Conservation (phyloP, 495 filamentous ascomycete genomes). For the Penicillium roqueforti region DNA sequence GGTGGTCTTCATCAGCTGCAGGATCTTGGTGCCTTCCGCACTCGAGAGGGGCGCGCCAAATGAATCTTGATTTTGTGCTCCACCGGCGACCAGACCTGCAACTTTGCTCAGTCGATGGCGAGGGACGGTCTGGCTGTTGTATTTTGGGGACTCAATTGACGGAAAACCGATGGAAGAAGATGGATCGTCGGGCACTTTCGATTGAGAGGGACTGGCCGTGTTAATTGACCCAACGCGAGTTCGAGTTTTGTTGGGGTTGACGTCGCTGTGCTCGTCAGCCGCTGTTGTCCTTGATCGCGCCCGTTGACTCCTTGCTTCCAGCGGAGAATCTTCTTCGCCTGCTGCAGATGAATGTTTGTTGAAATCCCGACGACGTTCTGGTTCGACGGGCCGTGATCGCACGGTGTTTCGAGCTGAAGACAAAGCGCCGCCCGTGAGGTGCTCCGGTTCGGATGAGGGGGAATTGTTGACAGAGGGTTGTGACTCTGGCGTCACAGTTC, state of each 20-base stretch:
- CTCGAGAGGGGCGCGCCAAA: conserved; percentile 54
- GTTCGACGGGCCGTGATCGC: conserved; percentile 32
- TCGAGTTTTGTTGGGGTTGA: conserved; percentile 36
- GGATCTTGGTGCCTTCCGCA: conserved; percentile 47
- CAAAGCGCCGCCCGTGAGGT: conserved; percentile 33
- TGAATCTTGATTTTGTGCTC: conserved; percentile 33
- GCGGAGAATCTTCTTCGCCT: conserved; percentile 33
- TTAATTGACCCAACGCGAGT: conserved; percentile 46
- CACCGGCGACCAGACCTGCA: conserved; percentile 26
- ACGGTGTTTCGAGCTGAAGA: conserved; percentile 42
- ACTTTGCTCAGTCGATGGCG: conserved; percentile 46
- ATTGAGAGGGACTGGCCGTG: conserved; percentile 32
- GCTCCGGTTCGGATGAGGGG: conserved; percentile 39
- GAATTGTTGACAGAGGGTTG: conserved; percentile 32
- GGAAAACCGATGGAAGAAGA: conserved; percentile 48
- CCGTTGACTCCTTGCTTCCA: conserved; percentile 35
- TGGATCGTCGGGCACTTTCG: conserved; percentile 23
- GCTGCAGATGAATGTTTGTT: conserved; percentile 26
- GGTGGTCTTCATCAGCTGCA: conserved; percentile 56
- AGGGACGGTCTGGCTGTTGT: conserved; percentile 26
- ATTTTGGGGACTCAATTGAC: conserved; percentile 46
- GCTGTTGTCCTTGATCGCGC: conserved; percentile 49
- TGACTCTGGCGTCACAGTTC: conserved; percentile 48
- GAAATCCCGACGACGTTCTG: conserved; percentile 29
- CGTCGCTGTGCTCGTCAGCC: conserved; percentile 46